Evolutionary conservation across 768 basidiomycete species (phyloP).

Genomic region (Mycena pura): DNA sequence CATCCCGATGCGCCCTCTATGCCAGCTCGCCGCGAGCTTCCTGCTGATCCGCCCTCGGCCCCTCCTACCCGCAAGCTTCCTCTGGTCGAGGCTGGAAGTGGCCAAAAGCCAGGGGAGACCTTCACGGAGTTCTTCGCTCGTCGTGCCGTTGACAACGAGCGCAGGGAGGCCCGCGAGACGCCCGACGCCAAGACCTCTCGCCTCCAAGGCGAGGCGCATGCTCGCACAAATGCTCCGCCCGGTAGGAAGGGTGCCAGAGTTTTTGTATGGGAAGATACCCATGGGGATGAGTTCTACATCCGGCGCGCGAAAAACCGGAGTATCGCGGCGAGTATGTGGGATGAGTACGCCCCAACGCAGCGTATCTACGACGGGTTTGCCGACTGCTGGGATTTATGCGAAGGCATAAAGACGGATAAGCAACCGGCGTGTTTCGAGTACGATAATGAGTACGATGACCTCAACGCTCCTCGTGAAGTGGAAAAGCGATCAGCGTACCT

Average conservation of each 20-base stretch:
- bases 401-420: too few relatives aligned
- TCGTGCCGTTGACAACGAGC: background rate
- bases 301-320: background rate
- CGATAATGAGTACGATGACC: too few relatives aligned
- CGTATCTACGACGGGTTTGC: background rate
- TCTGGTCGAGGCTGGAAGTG: background rate
- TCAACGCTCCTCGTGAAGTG: too few relatives aligned
- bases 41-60: constrained; percentile 9
- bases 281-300: background rate
- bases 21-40: too few relatives aligned
- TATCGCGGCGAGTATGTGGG: background rate
- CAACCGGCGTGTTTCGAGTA: too few relatives aligned
- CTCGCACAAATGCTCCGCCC: background rate
- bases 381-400: constrained; percentile 12
- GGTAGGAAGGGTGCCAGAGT: background rate
- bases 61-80: background rate
- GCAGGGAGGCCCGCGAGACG: background rate
- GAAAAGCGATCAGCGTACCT: too few relatives aligned
- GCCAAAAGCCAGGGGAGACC: background rate
- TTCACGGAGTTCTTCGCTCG: background rate
- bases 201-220: background rate
- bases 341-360: background rate
- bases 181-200: background rate
- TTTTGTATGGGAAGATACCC: constrained; percentile 14
- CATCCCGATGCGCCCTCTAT: too few relatives aligned